Evolutionary conservation across 768 basidiomycete genomes (phyloP).

Genomic region (Macrolepiota fuliginosa): DNA sequence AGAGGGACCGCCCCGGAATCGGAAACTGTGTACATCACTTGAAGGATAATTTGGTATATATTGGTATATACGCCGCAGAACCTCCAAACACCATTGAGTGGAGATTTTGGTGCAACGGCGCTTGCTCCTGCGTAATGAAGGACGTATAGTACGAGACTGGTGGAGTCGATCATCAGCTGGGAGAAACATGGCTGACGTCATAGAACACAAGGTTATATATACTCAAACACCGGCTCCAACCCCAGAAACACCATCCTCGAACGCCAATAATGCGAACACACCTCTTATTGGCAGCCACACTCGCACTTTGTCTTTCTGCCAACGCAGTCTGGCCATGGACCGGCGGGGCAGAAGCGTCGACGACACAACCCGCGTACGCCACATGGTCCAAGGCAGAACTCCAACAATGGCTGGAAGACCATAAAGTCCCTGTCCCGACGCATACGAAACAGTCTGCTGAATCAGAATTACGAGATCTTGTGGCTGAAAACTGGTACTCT

Average conservation of each 20-base stretch:
- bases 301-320: slow-evolving; percentile 28
- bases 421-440: slow-evolving; percentile 56
- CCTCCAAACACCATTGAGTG: not conserved
- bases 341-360: slow-evolving; percentile 27
- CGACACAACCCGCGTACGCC: slow-evolving; percentile 30
- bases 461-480: slow-evolving; percentile 41
- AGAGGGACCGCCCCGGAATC: not conserved
- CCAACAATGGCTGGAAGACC: slow-evolving; percentile 65
- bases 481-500: slow-evolving; percentile 61
- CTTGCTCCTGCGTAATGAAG: not conserved
- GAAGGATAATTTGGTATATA: too few relatives aligned
- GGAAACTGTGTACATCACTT: too few relatives aligned
- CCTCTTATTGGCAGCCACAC: not conserved
- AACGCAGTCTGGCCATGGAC: slow-evolving; percentile 48
- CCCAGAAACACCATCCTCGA: not conserved
- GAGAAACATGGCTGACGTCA: slow-evolving; percentile 14
- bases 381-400: slow-evolving; percentile 68
- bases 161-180: not conserved
- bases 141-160: not conserved
- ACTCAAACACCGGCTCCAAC: not conserved
- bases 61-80: not conserved
- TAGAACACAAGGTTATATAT: slow-evolving; percentile 2
- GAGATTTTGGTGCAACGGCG: not conserved
- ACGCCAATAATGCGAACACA: not conserved
- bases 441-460: slow-evolving; percentile 32